Percentiles rank a stretch among this genome's conserved stretches.
phyloP scores from a whole-genome alignment of 768 basidiomycete species.

The Collybia mongolica region DNA sequence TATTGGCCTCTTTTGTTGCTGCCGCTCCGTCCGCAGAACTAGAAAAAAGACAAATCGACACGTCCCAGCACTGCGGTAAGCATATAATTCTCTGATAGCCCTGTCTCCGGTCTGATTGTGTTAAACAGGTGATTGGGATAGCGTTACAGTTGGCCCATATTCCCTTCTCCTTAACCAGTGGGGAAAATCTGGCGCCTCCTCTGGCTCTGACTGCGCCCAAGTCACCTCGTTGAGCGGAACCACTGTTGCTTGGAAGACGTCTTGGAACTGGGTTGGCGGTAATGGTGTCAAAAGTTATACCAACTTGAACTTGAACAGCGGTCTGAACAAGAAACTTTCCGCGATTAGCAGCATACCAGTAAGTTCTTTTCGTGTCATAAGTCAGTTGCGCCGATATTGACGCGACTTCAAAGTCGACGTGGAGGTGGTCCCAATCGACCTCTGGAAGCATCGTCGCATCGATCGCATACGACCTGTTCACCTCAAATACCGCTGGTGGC shows the following conservation, averaged over 20 bases:
- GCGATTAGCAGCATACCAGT: conserved; percentile 58
- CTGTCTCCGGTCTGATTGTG: not conserved
- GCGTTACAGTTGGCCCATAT: conserved; percentile 43
- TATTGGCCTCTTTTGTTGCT: conserved; percentile 26
- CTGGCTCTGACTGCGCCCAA: conserved; percentile 52
- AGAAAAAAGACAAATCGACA: conserved; percentile 32
- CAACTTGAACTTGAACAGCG: conserved; percentile 50
- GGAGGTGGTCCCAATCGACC: conserved; percentile 53
- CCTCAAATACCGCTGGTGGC: conserved; percentile 48
- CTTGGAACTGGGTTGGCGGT: conserved; percentile 54
- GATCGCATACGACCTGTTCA: conserved; percentile 67
- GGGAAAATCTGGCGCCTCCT: conserved; percentile 36
- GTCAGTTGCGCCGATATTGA: not conserved
- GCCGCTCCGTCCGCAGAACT: conserved; percentile 28
- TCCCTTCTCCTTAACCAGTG: conserved; percentile 49
- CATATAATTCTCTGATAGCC: not conserved
- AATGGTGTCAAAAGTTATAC: conserved; percentile 60
- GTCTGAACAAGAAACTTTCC: conserved; percentile 52
- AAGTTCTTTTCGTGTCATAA: conserved; percentile 10
- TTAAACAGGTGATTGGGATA: conserved; percentile 50
- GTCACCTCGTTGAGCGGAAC: conserved; percentile 40
- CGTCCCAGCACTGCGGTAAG: conserved; percentile 36
- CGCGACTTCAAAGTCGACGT: conserved; percentile 36
- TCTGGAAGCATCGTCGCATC: conserved; percentile 46
- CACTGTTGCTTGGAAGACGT: conserved; percentile 48